Evolutionary conservation across 768 basidiomycete genomes (phyloP), one percentile per base, ranked within the genome.

Genomic region (Phaeotremella skinneri): DNA sequence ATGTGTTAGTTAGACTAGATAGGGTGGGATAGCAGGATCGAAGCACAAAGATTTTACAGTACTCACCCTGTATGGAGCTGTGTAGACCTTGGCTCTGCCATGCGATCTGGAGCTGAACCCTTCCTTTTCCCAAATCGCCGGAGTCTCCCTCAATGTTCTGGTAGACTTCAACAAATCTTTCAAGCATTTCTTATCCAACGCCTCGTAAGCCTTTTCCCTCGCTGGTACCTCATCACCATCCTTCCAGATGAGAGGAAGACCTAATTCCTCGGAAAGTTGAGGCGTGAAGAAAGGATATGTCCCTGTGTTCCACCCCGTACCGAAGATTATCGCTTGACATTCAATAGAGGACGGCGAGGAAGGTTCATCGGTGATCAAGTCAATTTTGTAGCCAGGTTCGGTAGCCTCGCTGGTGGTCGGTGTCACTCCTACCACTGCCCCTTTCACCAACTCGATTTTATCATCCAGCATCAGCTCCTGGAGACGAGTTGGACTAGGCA

Each of bases 271-370:
- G 21, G 27, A 26, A 31, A 31, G 42, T 5, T 53, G 26, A 7
- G 39, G 16, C 11, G 27, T 41, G 48, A 63, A 63, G 59, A 63
- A 63, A 5, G 52, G 52, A 32, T 60, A 60, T 21, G 52, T 42
- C 21, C 62, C 62, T 9, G 62, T 63, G 30, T 21, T 23, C 62
- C 62, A 63, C 1, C 62, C 62, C 17, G 62, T 54, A 5, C 49
- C 62, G 52, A 59, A 63, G 23, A 63, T 55, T 21, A 60, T 50
- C n/a, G 51, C 45, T 60, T 45, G 32, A 43, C 57, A 26, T 30
- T 30, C 26, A 58, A 27, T 25, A 25, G 31, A 31, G 23, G 30
- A 17, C 37, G 21, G 11, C 21, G 50, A 7, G 32, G 3, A 4
- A 14, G 50, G 16, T 34, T 30, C 41, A 41, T 42, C 50, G 21